Evolutionary conservation across 2,329 filamentous ascomycete genomes (phyloP), one percentile per base, ranked within the genome.

Genomic region (Salinomyces thailandicus): DNA sequence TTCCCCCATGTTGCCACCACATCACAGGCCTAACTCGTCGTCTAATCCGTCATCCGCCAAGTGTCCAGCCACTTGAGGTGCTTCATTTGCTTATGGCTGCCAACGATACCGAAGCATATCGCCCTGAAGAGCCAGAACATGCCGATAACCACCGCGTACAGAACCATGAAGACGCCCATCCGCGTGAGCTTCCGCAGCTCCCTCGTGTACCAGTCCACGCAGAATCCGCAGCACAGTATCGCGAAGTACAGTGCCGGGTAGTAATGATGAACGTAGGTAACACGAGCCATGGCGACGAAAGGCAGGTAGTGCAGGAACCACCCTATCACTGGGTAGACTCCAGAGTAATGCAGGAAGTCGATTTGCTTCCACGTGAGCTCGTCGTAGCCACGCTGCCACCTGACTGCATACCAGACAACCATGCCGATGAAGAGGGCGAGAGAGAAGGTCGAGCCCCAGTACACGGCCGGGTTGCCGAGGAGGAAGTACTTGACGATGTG

Each of bases 251-350:
- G 75, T 7, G 91, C 91, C 8, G 91, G 91, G 62, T 96, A 98
- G 71, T 98, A 98, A 68, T 98, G 91, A 62, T 98, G 91, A 37
- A 98, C 91, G 56, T 98, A 98, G 12, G 91, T 98, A 43, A 98
- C 91, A 71, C 91, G 85, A 8, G 86, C 91, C 93, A 98, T 98
- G 56, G 91, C 77, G 53, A 94, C 76, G 63, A 96, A 98, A 1
- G 91, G 91, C 44, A 94, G 66, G 61, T 95, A 98, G 66, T 98
- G 91, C 33, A 98, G 72, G 63, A 94, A 79, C 91, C 91, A 98
- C 44, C 91, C 91, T 37, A 91, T 73, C 38, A 89, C 70, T 6
- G 91, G 89, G 62, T 98, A 98, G 40, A 98, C 58, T 33, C 84
- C 91, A 8, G 87, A 73, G 62, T 94, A 96, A 62, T 95, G 86